Base-by-base conservation (phyloP, 2,329 filamentous ascomycete genomes). In the Apiospora koreana region DNA sequence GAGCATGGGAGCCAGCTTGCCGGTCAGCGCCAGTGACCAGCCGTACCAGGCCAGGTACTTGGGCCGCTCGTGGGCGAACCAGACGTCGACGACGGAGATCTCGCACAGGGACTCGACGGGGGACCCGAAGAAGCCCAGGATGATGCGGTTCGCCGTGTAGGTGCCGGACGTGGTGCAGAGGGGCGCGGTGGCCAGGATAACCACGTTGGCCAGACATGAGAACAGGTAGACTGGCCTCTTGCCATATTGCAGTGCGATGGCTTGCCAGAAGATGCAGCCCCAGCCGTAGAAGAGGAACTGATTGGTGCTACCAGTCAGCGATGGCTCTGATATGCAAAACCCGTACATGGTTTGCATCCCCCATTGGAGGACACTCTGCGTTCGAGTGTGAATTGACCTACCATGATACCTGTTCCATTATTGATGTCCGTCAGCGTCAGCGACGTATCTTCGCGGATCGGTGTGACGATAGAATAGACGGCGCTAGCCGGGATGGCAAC, bases 381-480 rank as follows among this genome's bases (percentile, higher is more conserved):
- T 2, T 54, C 7, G 65, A 42, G 54, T 21, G 9, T 6, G 1
- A 12, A 21, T 38, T 3, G 12, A 42, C 67, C 3, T 68, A 71
- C 70, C 81, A 82, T 82, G 70, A 79, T 81, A 0, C 82, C 81
- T 0, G 82, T 82, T 1, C 82, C 81, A 12, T 80, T 77, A n/a
- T 83, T 83, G 12, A 83, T 73, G 0, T 81, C 80, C 1, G 72
- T 72, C 14, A 82, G 72, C 0, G 78, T 79, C 3, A 83, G 71
- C 0, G 77, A 76, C 0, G 80, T 76, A 3, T 78, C 79, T 1
- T 75, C 67, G 0, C 80, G 75, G 1, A 83, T 76, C 0, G 81
- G 81, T 0, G 81, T 81, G 0, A 83, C 71, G 6, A 82, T 76
- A 0, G 80, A 83, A 70, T 83, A 84, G 0, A 83, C 79, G 0